These are phyloP conservation scores for Dacryopinax primogenitus DNA, from an alignment of 768 basidiomycete genomes.

Conservation along the genomic window DNA sequence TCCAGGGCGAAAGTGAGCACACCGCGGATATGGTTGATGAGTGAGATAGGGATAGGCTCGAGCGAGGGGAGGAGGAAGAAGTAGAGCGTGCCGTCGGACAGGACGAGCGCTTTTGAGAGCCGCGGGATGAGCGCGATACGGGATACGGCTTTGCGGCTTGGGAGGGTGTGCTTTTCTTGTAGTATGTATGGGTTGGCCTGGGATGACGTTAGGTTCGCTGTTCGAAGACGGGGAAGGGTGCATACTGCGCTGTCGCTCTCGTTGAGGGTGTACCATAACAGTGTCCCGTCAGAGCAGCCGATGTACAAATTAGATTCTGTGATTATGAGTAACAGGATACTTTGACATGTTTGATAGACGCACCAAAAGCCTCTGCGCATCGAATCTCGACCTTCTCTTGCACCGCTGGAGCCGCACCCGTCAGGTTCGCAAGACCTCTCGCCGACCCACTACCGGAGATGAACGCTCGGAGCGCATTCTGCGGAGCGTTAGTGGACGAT, in stretches of 20 bases:
- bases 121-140: constrained; percentile 68
- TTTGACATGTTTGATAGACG: constrained; percentile 17
- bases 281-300: constrained; percentile 72
- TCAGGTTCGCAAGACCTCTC: not conserved
- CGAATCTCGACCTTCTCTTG: constrained; percentile 18
- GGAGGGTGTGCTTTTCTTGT: constrained; percentile 54
- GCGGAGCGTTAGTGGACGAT: not conserved
- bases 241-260: constrained; percentile 3
- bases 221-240: constrained; percentile 19
- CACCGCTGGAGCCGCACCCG: not conserved
- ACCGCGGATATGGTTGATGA: constrained; percentile 67
- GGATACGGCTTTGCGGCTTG: constrained; percentile 58
- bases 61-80: constrained; percentile 73
- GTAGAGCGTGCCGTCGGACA: constrained; percentile 49
- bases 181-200: constrained; percentile 47
- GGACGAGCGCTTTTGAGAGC: constrained; percentile 58
- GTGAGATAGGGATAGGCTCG: constrained; percentile 46
- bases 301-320: constrained; percentile 75
- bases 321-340: constrained; percentile 3
- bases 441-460: not conserved
- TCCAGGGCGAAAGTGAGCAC: constrained; percentile 74
- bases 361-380: constrained; percentile 49
- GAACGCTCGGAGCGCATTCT: constrained; percentile 5
- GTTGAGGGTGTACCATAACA: constrained; percentile 58
- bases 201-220: constrained; percentile 25